phyloP scores from a whole-genome alignment of 495 filamentous ascomycete species.

The Haplographium delicatum region DNA sequence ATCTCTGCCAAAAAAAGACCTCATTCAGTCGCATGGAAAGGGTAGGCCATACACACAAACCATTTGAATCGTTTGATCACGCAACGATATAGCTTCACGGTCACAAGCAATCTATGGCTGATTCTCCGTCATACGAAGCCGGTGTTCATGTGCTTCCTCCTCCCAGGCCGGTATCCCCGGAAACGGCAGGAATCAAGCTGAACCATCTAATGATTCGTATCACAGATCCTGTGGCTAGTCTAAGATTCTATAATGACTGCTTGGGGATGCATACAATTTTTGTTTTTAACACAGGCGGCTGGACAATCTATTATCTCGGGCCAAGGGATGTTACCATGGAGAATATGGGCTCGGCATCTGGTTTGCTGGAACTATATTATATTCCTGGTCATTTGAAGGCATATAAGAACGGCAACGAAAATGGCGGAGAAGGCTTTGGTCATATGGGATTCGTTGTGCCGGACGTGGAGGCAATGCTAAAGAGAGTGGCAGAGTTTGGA shows the following conservation, averaged over 20 bases:
- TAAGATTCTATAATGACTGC: neutral
- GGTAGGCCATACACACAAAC: too few relatives aligned
- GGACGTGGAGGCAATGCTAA: neutral
- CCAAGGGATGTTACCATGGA: neutral
- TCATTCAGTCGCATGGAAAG: too few relatives aligned
- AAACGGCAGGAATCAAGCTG: neutral
- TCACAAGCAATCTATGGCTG: too few relatives aligned
- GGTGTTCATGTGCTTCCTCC: too few relatives aligned
- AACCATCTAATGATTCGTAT: neutral
- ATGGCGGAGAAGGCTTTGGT: neutral
- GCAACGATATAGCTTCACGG: too few relatives aligned
- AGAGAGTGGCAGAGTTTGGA: neutral
- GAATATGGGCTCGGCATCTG: neutral
- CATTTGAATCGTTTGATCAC: too few relatives aligned
- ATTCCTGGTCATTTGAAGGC: neutral
- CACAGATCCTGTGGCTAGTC: neutral
- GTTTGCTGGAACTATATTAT: neutral
- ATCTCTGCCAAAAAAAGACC: too few relatives aligned
- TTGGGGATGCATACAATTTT: neutral
- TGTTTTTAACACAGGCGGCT: neutral
- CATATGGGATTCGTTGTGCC: neutral
- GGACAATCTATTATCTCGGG: neutral
- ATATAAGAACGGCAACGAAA: neutral
- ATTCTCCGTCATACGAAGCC: too few relatives aligned
- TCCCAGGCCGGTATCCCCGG: too few relatives aligned